Conservation (phyloP, 2,329 filamentous ascomycete genomes). For the Leptoxyphium fumago region DNA sequence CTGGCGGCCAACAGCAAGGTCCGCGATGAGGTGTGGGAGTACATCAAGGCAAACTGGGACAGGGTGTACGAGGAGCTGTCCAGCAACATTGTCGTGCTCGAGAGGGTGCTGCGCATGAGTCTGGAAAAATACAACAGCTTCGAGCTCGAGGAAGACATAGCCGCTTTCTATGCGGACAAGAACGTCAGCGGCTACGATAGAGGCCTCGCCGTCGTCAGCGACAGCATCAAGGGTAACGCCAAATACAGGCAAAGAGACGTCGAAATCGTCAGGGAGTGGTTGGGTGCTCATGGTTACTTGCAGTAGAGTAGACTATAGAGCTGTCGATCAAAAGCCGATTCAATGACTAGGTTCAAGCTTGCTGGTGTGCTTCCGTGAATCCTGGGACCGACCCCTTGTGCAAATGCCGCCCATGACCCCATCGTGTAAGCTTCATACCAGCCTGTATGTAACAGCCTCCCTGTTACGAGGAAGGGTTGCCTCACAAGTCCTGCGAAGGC, state of each 20-base stretch:
- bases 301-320: background rate
- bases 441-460: no score
- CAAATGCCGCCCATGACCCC: no score
- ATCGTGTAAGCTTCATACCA: no score
- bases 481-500: no score
- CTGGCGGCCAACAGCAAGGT: slow-evolving; percentile 60
- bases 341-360: no score
- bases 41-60: slow-evolving; percentile 72
- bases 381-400: no score
- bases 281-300: slow-evolving; percentile 47
- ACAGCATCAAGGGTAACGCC: slow-evolving; percentile 71
- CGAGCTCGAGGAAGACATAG: slow-evolving; percentile 59
- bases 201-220: slow-evolving; percentile 69
- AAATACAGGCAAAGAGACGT: slow-evolving; percentile 69
- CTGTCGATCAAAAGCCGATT: no score
- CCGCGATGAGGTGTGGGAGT: slow-evolving; percentile 68
- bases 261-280: slow-evolving; percentile 61
- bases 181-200: slow-evolving; percentile 78
- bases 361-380: no score
- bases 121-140: slow-evolving; percentile 65
- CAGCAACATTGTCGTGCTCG: slow-evolving; percentile 72
- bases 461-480: no score
- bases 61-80: slow-evolving; percentile 56
- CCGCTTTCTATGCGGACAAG: slow-evolving; percentile 70
- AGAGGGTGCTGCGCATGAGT: slow-evolving; percentile 70